phyloP scores from a whole-genome alignment of 2,329 filamentous ascomycete genomes.

The Ambrosiella cleistominuta region DNA sequence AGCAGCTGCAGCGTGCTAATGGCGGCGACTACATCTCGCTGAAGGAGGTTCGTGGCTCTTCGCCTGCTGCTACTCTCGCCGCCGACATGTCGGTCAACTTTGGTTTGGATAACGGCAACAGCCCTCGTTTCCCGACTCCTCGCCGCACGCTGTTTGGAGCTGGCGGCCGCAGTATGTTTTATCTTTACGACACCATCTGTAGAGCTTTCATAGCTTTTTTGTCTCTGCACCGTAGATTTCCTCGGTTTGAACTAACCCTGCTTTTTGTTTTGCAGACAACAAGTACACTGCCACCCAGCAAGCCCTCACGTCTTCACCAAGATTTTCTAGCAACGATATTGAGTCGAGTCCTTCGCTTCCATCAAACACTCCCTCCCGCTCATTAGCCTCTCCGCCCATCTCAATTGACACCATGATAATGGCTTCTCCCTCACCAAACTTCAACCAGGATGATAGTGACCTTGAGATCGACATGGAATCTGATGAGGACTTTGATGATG shows the following conservation, averaged over 20 bases:
- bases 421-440: conserved; percentile 9
- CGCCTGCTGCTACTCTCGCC: conserved; percentile 76
- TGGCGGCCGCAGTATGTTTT: conserved; percentile 15
- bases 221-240: neutral
- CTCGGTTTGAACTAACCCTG: neutral
- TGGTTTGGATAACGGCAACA: conserved; percentile 67
- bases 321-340: conserved; percentile 32
- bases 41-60: conserved; percentile 65
- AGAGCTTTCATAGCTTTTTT: neutral
- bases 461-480: conserved; percentile 8
- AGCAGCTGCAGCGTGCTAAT: conserved; percentile 40
- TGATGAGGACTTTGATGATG: conserved; percentile 9
- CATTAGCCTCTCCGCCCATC: conserved; percentile 1
- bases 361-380: conserved; percentile 8
- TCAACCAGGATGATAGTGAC: conserved; percentile 4
- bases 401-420: conserved; percentile 12
- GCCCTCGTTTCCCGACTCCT: conserved; percentile 26
- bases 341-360: conserved; percentile 42
- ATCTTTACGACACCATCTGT: neutral
- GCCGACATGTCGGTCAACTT: conserved; percentile 96
- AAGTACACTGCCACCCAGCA: neutral
- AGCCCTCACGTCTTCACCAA: conserved; percentile 17
- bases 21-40: conserved; percentile 62
- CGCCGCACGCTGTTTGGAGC: conserved; percentile 24
- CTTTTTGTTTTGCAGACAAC: neutral